Percentiles rank a stretch among this genome's conserved stretches.
Conservation (phyloP, 139 green algal genomes). For the Haematococcus sp. region DNA sequence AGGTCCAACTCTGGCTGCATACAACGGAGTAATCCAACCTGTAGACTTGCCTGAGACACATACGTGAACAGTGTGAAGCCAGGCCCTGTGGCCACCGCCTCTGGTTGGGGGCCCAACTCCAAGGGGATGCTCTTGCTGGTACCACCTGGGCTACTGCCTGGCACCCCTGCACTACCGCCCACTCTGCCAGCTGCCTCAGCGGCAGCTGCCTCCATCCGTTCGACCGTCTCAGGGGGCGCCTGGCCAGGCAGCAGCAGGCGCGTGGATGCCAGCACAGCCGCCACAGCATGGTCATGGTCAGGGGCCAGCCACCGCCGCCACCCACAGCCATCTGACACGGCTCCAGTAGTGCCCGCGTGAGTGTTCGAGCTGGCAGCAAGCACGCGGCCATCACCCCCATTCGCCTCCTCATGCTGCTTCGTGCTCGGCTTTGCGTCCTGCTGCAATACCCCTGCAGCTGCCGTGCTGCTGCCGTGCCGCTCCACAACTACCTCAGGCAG, state of each 20-base stretch:
- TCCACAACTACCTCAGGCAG: slow-evolving; percentile 1
- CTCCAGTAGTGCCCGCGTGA: too few species aligned
- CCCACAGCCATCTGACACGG: too few species aligned
- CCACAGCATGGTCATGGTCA: background rate
- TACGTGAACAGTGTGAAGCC: slow-evolving; percentile 1
- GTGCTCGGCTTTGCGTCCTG: too few species aligned
- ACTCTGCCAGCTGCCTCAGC: background rate
- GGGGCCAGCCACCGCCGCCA: too few species aligned
- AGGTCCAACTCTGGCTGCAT: too few species aligned
- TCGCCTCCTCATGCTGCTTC: background rate
- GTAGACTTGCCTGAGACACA: background rate
- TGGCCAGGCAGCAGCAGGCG: slow-evolving; percentile 1
- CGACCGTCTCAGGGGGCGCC: background rate
- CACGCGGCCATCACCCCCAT: background rate
- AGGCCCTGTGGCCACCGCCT: background rate
- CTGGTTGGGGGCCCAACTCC: background rate
- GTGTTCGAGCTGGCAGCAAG: background rate
- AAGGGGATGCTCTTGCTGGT: background rate
- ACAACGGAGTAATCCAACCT: too few species aligned
- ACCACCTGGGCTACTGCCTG: background rate
- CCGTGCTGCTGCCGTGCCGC: background rate
- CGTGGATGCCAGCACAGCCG: background rate
- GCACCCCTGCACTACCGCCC: background rate
- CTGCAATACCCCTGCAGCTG: background rate
- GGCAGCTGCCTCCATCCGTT: background rate